Percentiles rank a stretch among this genome's conserved stretches.
These are phyloP conservation scores for Apiospora aurea DNA, from an alignment of 2,329 filamentous ascomycete genomes.

Conservation along the genomic window DNA sequence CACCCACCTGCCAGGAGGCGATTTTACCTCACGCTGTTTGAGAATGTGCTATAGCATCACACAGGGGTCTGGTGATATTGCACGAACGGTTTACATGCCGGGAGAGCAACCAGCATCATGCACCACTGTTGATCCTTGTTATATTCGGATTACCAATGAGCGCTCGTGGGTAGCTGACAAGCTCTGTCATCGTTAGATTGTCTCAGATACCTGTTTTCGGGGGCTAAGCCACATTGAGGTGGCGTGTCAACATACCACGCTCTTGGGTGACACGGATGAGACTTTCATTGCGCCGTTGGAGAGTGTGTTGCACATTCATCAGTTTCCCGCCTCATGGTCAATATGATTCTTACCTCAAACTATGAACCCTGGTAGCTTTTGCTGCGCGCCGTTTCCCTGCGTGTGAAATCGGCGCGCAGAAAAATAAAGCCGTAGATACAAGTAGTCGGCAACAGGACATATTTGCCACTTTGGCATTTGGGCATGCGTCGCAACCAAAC, in stretches of 20 bases:
- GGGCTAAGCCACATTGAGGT: slow-evolving; percentile 1
- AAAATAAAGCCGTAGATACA: not conserved
- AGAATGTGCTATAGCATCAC: not conserved
- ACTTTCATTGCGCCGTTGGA: not conserved
- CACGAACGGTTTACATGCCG: slow-evolving; percentile 4
- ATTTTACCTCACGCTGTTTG: slow-evolving; percentile 1
- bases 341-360: not conserved
- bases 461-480: not conserved
- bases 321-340: slow-evolving; percentile 4
- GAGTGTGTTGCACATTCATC: slow-evolving; percentile 2
- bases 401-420: not conserved
- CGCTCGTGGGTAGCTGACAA: not conserved
- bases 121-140: not conserved
- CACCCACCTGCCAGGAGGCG: no score
- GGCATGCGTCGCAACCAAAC: not conserved
- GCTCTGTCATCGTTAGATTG: slow-evolving; percentile 3
- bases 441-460: not conserved
- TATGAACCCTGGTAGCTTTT: not conserved
- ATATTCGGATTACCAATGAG: not conserved
- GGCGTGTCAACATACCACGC: not conserved
- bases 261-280: not conserved
- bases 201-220: slow-evolving; percentile 14
- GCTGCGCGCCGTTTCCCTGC: not conserved
- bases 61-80: not conserved
- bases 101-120: not conserved